Evolutionary conservation across 176 grass and related monocot genomes (phyloP).

Genomic region (Poa annua): DNA sequence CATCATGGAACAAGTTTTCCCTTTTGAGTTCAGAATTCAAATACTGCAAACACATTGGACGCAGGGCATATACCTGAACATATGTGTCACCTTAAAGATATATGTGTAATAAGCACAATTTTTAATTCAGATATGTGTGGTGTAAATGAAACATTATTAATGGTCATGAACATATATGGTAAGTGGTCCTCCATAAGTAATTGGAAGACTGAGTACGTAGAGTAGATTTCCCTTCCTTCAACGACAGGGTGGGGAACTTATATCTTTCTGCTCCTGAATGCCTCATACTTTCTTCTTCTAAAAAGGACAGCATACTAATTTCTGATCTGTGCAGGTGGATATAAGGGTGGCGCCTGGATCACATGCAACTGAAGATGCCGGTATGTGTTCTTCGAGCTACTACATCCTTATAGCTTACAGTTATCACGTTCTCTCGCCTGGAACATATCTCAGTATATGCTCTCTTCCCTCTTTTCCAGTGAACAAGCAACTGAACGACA

Average conservation of each 20-base stretch:
- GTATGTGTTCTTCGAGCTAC: slow-evolving; percentile 38
- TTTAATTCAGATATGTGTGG: background rate
- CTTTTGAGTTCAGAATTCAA: background rate
- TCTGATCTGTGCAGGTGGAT: slow-evolving; percentile 64
- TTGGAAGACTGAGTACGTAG: background rate
- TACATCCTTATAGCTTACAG: background rate
- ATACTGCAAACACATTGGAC: background rate
- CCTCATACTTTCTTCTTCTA: background rate
- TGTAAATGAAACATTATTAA: background rate
- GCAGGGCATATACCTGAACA: background rate
- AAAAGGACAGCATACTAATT: slow-evolving; percentile 16
- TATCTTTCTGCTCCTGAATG: background rate
- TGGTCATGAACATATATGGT: background rate
- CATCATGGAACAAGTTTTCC: background rate
- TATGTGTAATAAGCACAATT: background rate
- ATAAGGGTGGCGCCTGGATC: slow-evolving; percentile 84
- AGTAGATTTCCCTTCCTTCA: background rate
- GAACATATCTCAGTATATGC: slow-evolving; percentile 18
- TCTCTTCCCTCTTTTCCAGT: slow-evolving; percentile 50
- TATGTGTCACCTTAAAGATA: background rate
- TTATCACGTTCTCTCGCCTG: background rate
- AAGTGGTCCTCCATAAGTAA: background rate
- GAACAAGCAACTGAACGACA: slow-evolving; percentile 97
- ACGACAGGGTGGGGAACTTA: background rate
- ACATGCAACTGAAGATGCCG: slow-evolving; percentile 85